Evolutionary conservation across 1,139 yeast species (phyloP).

Genomic region (Yamadazyma aaseri): DNA sequence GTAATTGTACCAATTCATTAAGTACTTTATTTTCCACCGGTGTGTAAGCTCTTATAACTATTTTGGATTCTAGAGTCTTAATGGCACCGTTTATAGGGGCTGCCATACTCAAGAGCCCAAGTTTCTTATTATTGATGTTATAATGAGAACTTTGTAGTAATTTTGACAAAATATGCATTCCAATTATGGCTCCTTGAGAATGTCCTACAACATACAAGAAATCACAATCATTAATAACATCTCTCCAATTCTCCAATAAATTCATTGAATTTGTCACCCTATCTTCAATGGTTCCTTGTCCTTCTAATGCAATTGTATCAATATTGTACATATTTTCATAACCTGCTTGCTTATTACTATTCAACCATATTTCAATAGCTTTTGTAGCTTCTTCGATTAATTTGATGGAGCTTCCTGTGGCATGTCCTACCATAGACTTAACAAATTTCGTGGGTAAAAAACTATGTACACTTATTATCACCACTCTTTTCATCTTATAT

Average conservation of each 20-base stretch:
- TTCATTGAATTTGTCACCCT: constrained; percentile 34
- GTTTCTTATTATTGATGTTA: constrained; percentile 19
- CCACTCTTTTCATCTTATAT: constrained; percentile 28
- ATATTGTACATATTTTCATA: constrained; percentile 26
- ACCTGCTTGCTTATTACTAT: constrained; percentile 21
- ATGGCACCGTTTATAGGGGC: constrained; percentile 48
- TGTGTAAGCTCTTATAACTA: constrained; percentile 47
- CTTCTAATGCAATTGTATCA: constrained; percentile 52
- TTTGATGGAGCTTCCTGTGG: constrained; percentile 43
- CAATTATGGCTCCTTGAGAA: constrained; percentile 46
- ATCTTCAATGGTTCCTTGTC: constrained; percentile 47
- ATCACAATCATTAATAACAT: constrained; percentile 35
- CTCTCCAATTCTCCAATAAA: constrained; percentile 46
- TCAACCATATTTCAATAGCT: constrained; percentile 42
- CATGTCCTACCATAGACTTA: constrained; percentile 43
- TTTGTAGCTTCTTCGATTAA: constrained; percentile 35
- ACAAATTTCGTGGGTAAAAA: constrained; percentile 80
- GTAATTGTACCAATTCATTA: constrained; percentile 48
- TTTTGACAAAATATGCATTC: constrained; percentile 41
- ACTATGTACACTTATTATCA: constrained; percentile 73
- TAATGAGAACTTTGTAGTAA: constrained; percentile 16
- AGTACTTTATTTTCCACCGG: constrained; percentile 47
- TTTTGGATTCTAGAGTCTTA: constrained; percentile 42
- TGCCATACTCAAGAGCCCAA: constrained; percentile 46
- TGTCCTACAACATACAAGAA: constrained; percentile 45